These are phyloP conservation scores for Scopulariopsis brevicaulis DNA, from an alignment of 2,329 filamentous ascomycete genomes.

Conservation along the genomic window DNA sequence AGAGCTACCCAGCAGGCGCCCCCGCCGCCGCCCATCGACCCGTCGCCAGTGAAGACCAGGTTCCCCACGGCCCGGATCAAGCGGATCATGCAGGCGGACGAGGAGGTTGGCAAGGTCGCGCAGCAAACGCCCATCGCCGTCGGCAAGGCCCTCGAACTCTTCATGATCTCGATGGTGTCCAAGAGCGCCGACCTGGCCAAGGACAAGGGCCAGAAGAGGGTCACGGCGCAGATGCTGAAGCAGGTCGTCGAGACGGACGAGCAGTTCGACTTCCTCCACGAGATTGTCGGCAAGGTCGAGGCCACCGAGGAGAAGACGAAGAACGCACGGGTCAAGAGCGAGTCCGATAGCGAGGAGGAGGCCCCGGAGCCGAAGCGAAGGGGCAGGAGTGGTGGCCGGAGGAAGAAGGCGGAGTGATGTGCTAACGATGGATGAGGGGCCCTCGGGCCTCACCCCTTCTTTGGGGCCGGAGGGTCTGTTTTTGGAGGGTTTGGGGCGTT, in stretches of 20 bases:
- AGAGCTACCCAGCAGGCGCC: conserved; percentile 22
- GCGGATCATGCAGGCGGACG: conserved; percentile 97
- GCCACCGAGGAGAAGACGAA: conserved; percentile 37
- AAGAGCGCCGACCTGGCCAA: conserved; percentile 79
- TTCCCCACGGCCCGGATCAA: conserved; percentile 97
- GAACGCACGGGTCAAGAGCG: conserved; percentile 26
- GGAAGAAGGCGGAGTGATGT: conserved; percentile 26
- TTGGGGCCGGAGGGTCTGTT: not conserved
- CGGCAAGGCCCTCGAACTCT: conserved; percentile 89
- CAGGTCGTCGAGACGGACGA: conserved; percentile 78
- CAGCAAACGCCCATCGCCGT: conserved; percentile 96
- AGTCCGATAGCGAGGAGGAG: conserved; percentile 37
- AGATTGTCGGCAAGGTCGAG: conserved; percentile 79
- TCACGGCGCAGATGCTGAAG: conserved; percentile 86
- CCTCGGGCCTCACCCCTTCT: not conserved
- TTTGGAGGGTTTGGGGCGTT: not conserved
- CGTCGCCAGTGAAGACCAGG: conserved; percentile 78
- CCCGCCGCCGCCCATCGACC: conserved; percentile 33
- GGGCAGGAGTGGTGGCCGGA: conserved; percentile 32
- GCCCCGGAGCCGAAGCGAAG: conserved; percentile 33
- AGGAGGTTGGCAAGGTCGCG: conserved; percentile 95
- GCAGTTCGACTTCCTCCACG: conserved; percentile 86
- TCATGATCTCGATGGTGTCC: conserved; percentile 90
- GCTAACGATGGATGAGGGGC: not conserved
- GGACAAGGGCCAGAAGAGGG: conserved; percentile 74